These are phyloP conservation scores for Lepiota venenata DNA, from an alignment of 768 basidiomycete genomes.

Conservation along the genomic window DNA sequence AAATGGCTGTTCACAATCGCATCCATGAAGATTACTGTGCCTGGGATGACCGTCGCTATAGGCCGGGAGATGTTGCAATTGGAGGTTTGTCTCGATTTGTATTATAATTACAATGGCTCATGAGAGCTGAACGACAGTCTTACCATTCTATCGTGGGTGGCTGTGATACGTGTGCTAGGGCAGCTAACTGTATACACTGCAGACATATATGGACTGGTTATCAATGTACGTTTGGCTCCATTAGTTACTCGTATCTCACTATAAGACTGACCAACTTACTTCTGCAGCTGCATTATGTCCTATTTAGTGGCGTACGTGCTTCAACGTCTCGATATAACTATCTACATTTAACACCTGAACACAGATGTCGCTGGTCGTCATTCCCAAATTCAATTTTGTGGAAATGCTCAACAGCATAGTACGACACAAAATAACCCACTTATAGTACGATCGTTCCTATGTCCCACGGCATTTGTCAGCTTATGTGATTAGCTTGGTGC, in stretches of 20 bases:
- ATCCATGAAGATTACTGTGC: slow-evolving; percentile 41
- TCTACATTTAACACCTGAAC: not conserved
- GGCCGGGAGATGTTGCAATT: slow-evolving; percentile 57
- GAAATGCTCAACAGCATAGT: slow-evolving; percentile 61
- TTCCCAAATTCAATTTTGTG: slow-evolving; percentile 60
- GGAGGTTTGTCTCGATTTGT: slow-evolving; percentile 38
- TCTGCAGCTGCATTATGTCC: slow-evolving; percentile 48
- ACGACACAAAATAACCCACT: slow-evolving; percentile 52
- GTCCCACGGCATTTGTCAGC: not conserved
- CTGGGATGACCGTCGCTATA: slow-evolving; percentile 48
- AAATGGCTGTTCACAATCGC: slow-evolving; percentile 50
- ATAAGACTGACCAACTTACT: not conserved
- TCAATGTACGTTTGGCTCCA: slow-evolving; percentile 38
- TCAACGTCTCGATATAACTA: not conserved
- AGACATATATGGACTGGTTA: slow-evolving; percentile 68
- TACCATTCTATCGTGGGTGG: slow-evolving; percentile 61
- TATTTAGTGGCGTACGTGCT: slow-evolving; percentile 49
- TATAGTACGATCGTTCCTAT: slow-evolving; percentile 31
- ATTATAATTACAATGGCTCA: not conserved
- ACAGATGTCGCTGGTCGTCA: slow-evolving; percentile 52
- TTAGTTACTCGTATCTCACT: not conserved
- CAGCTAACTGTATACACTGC: not conserved
- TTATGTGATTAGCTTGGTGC: slow-evolving; percentile 42
- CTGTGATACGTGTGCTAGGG: not conserved
- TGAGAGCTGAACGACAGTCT: slow-evolving; percentile 35